phyloP scores from a whole-genome alignment of 2,329 filamentous ascomycete species.

The Hymenoscyphus salicellus region DNA sequence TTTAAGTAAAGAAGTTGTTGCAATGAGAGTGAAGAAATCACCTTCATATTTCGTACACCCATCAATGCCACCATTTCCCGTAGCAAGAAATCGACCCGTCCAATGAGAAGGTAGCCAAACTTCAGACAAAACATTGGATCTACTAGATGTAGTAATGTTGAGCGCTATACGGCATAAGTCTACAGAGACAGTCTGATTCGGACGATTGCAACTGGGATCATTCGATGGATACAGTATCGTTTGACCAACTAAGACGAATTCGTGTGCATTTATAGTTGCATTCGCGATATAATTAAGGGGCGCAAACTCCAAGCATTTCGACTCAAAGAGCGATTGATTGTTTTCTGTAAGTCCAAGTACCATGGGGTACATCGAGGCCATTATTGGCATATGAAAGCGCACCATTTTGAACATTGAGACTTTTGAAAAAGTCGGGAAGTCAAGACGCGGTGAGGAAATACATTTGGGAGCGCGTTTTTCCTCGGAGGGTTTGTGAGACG shows the following conservation, averaged over 20 bases:
- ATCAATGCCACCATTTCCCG: conserved; percentile 31
- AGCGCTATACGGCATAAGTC: conserved; percentile 25
- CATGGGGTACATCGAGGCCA: background rate
- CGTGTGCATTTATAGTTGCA: conserved; percentile 11
- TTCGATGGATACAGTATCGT: conserved; percentile 15
- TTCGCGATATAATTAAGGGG: conserved; percentile 18
- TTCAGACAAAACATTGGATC: conserved; percentile 21
- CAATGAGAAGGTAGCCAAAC: conserved; percentile 38
- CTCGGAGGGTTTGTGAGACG: background rate
- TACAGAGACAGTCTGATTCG: conserved; percentile 17
- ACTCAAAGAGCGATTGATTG: background rate
- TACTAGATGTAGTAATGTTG: conserved; percentile 17
- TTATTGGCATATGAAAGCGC: background rate
- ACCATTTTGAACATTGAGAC: background rate
- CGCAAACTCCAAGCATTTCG: conserved; percentile 15
- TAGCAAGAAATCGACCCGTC: conserved; percentile 42
- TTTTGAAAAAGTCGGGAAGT: background rate
- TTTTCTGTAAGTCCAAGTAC: background rate
- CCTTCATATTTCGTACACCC: conserved; percentile 23
- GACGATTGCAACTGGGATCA: conserved; percentile 16
- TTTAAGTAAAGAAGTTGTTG: background rate
- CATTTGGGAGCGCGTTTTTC: background rate
- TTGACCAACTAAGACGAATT: conserved; percentile 14
- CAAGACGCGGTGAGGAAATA: background rate
- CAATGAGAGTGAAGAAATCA: background rate